Evolutionary conservation across 1,139 yeast species (phyloP), one percentile per base, ranked within the genome.

Genomic region (Pichia sp.): DNA sequence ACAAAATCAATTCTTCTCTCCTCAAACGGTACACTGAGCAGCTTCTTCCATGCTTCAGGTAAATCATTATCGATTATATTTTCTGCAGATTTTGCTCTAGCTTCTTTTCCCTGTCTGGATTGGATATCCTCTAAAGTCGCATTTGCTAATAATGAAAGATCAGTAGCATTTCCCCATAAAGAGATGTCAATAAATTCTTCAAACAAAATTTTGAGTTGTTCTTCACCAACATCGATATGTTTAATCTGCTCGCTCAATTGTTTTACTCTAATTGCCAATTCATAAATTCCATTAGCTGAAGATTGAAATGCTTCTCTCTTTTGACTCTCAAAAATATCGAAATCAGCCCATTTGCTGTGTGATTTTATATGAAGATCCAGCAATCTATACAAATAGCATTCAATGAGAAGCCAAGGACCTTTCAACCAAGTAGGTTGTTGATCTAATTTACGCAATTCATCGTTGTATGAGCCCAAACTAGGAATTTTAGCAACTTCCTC

Each of bases 131-230:
- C 96, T 31, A 86, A 62, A 7, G 91, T 77, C 32, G 85, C 84
- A 42, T 84, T 86, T 4, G 94, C 89, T 49, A 91, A 69, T 45
- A 93, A 68, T 0, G 96, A 86, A 56, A 91, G 71, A 63, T 91
- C 99, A 6, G 96, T 86, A 20, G 97, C 96, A 62, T 91, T 91
- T 20, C 99, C 99, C 98, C 98, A 91, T 44, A 91, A 68, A 1
- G 96, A 84, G 47, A 91, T 77, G 56, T 88, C 96, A 35, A 84
- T 65, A 54, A 88, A 84, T 59, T 93, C 98, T 48, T 71, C 71
- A 63, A 82, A 82, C 38, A 79, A 62, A n/a, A 74, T 56, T 47
- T 69, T 59, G 48, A 82, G 64, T 15, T 54, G 52, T 12, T 54
- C 53, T 5, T 19, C 23, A 45, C 46, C 52, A 6, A 31, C 14